Conservation (phyloP, 2,329 filamentous ascomycete genomes). For the Parascedosporium putredinis region DNA sequence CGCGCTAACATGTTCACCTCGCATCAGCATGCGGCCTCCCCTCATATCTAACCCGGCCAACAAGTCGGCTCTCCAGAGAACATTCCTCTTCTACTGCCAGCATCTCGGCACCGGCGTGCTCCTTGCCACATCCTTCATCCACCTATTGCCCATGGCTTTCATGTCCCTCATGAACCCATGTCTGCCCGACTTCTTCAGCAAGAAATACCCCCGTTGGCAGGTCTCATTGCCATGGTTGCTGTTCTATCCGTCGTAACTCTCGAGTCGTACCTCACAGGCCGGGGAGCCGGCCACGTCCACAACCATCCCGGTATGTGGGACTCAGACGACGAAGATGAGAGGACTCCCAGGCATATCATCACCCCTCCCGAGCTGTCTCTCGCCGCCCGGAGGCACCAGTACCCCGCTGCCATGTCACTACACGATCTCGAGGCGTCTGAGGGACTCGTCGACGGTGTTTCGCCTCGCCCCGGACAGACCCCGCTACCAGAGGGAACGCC, state of each 20-base stretch:
- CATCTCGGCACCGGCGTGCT: constrained; percentile 76
- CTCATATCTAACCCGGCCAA: constrained; percentile 51
- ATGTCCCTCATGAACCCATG: constrained; percentile 57
- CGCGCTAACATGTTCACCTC: not conserved
- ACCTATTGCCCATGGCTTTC: constrained; percentile 61
- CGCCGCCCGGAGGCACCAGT: constrained; percentile 19
- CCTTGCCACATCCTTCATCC: constrained; percentile 79
- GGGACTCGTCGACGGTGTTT: constrained; percentile 47
- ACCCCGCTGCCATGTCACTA: constrained; percentile 39
- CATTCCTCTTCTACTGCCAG: constrained; percentile 55
- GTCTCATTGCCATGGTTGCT: constrained; percentile 70
- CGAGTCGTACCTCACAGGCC: constrained; percentile 78
- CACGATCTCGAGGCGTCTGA: constrained; percentile 40
- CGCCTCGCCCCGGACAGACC: constrained; percentile 40
- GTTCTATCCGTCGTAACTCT: constrained; percentile 75
- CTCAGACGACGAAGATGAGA: constrained; percentile 29
- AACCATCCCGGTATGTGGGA: constrained; percentile 42
- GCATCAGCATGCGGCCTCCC: constrained; percentile 55
- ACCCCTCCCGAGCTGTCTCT: not conserved
- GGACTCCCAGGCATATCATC: constrained; percentile 16
- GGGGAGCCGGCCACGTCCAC: constrained; percentile 52
- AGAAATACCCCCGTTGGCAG: constrained; percentile 72
- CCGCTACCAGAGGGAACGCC: constrained; percentile 29
- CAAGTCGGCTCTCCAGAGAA: constrained; percentile 45
- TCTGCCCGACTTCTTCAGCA: constrained; percentile 68